A percentile compares a stretch with the other conserved stretches of the same genome.
Evolutionary conservation across 78 protist genomes (phyloP).

Genomic region (Dictyostelium capitatum): DNA sequence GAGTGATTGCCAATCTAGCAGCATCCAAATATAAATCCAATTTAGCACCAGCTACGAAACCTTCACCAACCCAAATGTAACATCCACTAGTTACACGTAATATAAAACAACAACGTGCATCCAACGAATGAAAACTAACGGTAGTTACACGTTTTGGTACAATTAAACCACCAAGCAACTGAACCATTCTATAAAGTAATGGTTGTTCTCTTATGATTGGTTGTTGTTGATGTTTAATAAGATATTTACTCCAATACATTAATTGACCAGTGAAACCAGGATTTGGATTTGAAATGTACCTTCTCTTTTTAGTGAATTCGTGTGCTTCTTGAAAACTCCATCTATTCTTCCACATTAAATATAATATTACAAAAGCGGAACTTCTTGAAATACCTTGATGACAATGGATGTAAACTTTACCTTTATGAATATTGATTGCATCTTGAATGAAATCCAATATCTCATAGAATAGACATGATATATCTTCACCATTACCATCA

Average conservation of each 20-base stretch:
- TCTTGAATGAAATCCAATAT: conserved; percentile 76
- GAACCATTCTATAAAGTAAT: conserved; percentile 61
- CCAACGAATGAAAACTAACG: conserved; percentile 46
- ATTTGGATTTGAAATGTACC: conserved; percentile 79
- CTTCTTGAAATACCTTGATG: conserved; percentile 83
- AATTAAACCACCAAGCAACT: conserved; percentile 21
- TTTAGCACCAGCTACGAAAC: background rate
- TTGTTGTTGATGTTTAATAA: background rate
- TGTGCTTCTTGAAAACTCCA: conserved; percentile 54
- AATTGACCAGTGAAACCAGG: conserved; percentile 83
- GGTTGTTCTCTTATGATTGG: background rate
- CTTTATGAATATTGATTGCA: conserved; percentile 19
- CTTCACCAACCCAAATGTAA: conserved; percentile 63
- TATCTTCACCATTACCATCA: conserved; percentile 80
- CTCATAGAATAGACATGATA: conserved; percentile 70
- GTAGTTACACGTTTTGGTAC: conserved; percentile 27
- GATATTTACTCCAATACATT: conserved; percentile 43
- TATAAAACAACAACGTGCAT: conserved; percentile 67
- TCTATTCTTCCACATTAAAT: conserved; percentile 60
- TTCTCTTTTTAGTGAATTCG: conserved; percentile 45
- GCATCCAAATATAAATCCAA: conserved; percentile 29
- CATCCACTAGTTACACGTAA: background rate
- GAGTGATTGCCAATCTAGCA: conserved; percentile 22
- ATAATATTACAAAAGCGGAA: conserved; percentile 59
- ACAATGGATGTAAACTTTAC: conserved; percentile 76